These are phyloP conservation scores for Colletotrichum sp. DNA, from an alignment of 2,329 filamentous ascomycete species.

Conservation along the genomic window DNA sequence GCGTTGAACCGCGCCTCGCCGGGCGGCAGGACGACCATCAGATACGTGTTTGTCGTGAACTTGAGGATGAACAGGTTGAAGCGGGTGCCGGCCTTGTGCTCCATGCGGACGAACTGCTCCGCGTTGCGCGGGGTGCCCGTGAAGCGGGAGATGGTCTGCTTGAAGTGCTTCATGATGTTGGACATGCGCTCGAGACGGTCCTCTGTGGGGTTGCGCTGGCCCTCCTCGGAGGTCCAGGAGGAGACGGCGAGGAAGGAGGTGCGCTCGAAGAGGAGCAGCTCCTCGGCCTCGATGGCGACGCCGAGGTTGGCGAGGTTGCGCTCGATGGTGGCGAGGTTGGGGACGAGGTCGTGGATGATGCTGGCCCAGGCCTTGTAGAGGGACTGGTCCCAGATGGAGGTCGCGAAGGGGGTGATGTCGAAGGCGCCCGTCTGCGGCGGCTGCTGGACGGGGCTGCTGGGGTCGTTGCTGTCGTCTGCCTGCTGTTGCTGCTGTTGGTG, in stretches of 20 bases:
- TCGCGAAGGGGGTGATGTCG: slow-evolving; percentile 86
- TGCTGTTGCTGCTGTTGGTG: background rate
- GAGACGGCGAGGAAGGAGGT: slow-evolving; percentile 98
- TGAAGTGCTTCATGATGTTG: slow-evolving; percentile 98
- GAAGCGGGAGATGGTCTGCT: slow-evolving; percentile 80
- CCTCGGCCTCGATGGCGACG: slow-evolving; percentile 86
- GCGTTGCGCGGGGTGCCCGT: slow-evolving; percentile 82
- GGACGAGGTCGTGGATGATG: slow-evolving; percentile 98
- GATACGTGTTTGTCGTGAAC: slow-evolving; percentile 97
- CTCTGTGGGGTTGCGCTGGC: slow-evolving; percentile 82
- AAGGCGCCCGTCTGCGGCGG: slow-evolving; percentile 43
- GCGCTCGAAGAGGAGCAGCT: slow-evolving; percentile 92
- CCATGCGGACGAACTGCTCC: slow-evolving; percentile 81
- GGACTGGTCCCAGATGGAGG: slow-evolving; percentile 98
- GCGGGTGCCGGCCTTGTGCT: slow-evolving; percentile 75
- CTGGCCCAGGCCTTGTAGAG: slow-evolving; percentile 98
- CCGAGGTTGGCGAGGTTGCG: slow-evolving; percentile 83
- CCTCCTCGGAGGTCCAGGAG: slow-evolving; percentile 79
- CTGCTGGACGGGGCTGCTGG: slow-evolving; percentile 24
- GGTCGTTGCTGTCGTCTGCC: slow-evolving; percentile 1
- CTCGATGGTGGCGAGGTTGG: slow-evolving; percentile 89
- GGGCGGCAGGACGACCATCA: slow-evolving; percentile 89
- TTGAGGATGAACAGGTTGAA: slow-evolving; percentile 96
- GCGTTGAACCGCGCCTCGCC: slow-evolving; percentile 92
- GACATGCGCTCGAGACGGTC: slow-evolving; percentile 94